Conservation (phyloP, 208 protist genomes). For the Crithidia brevicula region DNA sequence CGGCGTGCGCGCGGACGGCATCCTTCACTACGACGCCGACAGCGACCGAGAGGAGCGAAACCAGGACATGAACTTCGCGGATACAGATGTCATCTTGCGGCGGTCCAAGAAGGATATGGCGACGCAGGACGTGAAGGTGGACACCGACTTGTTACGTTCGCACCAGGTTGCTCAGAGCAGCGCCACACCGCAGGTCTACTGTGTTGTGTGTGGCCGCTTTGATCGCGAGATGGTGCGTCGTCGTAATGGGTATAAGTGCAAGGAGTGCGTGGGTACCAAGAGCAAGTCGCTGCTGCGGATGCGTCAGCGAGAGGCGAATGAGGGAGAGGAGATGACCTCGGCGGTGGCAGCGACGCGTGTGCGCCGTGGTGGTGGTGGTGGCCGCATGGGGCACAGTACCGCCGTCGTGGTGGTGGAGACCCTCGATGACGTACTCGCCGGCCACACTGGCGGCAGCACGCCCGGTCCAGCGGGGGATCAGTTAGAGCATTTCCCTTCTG, state of each 20-base stretch:
- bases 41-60: conserved; percentile 78
- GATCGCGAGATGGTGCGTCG: conserved; percentile 81
- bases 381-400: conserved; percentile 19
- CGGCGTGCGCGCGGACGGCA: conserved; percentile 67
- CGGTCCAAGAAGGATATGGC: conserved; percentile 47
- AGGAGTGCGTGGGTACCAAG: conserved; percentile 78
- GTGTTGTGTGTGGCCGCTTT: conserved; percentile 82
- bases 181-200: conserved; percentile 69
- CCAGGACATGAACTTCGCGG: conserved; percentile 68
- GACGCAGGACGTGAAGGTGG: conserved; percentile 54
- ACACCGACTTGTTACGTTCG: conserved; percentile 70
- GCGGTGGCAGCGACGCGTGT: neutral
- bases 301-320: conserved; percentile 49
- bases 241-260: conserved; percentile 81
- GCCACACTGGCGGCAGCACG: neutral
- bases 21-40: conserved; percentile 79
- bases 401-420: conserved; percentile 33
- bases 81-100: conserved; percentile 76
- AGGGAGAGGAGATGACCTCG: conserved; percentile 6
- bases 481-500: neutral
- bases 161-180: conserved; percentile 36
- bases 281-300: conserved; percentile 67
- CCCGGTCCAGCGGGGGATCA: neutral
- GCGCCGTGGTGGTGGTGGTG: neutral
- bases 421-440: conserved; percentile 14